phyloP scores from a whole-genome alignment of 208 protist genomes.

The Porcisia hertigi region DNA sequence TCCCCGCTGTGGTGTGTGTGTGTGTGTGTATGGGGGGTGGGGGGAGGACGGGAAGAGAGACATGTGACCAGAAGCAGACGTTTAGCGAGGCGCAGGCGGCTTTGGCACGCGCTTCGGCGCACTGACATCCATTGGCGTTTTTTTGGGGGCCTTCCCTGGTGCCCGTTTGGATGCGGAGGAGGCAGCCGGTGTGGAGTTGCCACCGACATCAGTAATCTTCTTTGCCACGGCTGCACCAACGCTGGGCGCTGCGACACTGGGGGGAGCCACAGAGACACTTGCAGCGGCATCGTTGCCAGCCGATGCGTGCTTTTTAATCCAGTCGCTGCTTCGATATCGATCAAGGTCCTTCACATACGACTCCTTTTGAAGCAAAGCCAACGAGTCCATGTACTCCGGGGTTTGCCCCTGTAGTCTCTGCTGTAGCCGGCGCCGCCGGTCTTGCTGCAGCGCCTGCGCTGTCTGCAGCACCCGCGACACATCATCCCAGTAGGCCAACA shows the following conservation, averaged over 20 bases:
- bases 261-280: neutral
- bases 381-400: constrained; percentile 43
- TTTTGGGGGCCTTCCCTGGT: neutral
- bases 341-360: constrained; percentile 36
- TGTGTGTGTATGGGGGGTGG: too few species aligned
- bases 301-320: neutral
- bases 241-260: neutral
- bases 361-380: constrained; percentile 57
- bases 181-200: neutral
- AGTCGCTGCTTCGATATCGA: constrained; percentile 31
- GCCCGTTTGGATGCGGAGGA: neutral
- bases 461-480: constrained; percentile 73
- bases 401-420: constrained; percentile 34
- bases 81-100: constrained; percentile 6
- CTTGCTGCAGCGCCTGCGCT: constrained; percentile 46
- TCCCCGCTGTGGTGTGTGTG: too few species aligned
- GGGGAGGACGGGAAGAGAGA: neutral
- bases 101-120: constrained; percentile 1
- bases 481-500: constrained; percentile 61
- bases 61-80: neutral
- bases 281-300: neutral
- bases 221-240: neutral
- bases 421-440: constrained; percentile 49
- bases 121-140: neutral
- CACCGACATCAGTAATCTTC: neutral